Conservation (phyloP, 371 early-diverging fungal species). For the Mucor piriformis region DNA sequence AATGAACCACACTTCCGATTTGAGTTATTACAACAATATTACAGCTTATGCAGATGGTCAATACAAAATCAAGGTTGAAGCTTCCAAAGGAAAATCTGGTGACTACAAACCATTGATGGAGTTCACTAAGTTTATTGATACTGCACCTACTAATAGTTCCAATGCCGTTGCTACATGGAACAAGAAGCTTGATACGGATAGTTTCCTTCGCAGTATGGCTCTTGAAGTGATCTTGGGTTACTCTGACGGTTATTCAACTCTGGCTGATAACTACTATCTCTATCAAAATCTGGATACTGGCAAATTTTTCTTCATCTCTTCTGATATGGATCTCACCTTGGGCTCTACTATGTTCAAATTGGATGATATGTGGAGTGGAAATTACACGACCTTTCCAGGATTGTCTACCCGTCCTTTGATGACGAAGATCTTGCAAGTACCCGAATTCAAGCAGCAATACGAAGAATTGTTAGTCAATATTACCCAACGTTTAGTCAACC, state of each 20-base stretch:
- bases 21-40: slow-evolving; percentile 21
- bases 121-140: slow-evolving; percentile 35
- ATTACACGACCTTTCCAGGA: slow-evolving; percentile 35
- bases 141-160: slow-evolving; percentile 19
- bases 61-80: slow-evolving; percentile 33
- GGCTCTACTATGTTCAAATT: slow-evolving; percentile 27
- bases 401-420: slow-evolving; percentile 23
- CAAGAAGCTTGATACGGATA: slow-evolving; percentile 31
- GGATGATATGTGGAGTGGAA: slow-evolving; percentile 24
- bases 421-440: slow-evolving; percentile 20
- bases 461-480: slow-evolving; percentile 28
- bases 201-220: slow-evolving; percentile 36
- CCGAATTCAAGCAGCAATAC: slow-evolving; percentile 27
- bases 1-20: slow-evolving; percentile 13
- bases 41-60: slow-evolving; percentile 27
- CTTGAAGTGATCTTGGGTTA: slow-evolving; percentile 41
- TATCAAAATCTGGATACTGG: slow-evolving; percentile 23
- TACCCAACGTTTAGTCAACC: slow-evolving; percentile 24
- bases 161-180: slow-evolving; percentile 34
- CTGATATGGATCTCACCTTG: slow-evolving; percentile 38
- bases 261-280: slow-evolving; percentile 41
- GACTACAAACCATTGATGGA: slow-evolving; percentile 26
- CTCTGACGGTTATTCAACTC: slow-evolving; percentile 39
- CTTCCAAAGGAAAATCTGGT: slow-evolving; percentile 15
- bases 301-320: slow-evolving; percentile 30